Evolutionary conservation across 2,329 filamentous ascomycete genomes (phyloP).

Genomic region (Colletotrichum sp.): DNA sequence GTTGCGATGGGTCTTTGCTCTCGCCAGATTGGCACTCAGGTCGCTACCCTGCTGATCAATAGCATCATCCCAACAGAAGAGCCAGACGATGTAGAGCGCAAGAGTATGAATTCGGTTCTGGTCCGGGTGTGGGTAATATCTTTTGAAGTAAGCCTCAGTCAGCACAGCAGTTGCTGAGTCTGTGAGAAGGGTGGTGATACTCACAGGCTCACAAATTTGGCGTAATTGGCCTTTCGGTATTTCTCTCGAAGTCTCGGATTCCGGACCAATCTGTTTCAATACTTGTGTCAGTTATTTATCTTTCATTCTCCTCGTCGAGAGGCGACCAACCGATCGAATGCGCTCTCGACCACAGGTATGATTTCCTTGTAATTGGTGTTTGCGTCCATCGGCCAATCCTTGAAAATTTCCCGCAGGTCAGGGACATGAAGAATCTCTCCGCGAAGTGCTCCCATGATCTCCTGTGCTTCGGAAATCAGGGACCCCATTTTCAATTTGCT

Average conservation of each 20-base stretch:
- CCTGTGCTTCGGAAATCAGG: neutral
- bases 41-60: conserved; percentile 33
- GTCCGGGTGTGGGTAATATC: conserved; percentile 28
- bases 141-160: neutral
- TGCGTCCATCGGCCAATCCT: conserved; percentile 27
- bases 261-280: neutral
- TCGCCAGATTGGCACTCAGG: conserved; percentile 28
- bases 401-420: conserved; percentile 28
- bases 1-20: conserved; percentile 29
- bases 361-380: conserved; percentile 28
- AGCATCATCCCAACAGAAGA: conserved; percentile 38
- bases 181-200: neutral
- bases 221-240: conserved; percentile 6
- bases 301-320: neutral
- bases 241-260: neutral
- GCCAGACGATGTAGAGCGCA: conserved; percentile 31
- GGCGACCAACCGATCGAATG: neutral
- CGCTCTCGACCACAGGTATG: conserved; percentile 23
- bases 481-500: neutral
- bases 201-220: conserved; percentile 14
- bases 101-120: conserved; percentile 25
- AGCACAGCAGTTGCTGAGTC: neutral
- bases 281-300: neutral
- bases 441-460: conserved; percentile 26
- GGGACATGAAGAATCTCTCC: conserved; percentile 33